Evolutionary conservation across 352 stramenopile genomes (phyloP), one percentile per base, ranked within the genome.

Genomic region (Pythium dissimile): DNA sequence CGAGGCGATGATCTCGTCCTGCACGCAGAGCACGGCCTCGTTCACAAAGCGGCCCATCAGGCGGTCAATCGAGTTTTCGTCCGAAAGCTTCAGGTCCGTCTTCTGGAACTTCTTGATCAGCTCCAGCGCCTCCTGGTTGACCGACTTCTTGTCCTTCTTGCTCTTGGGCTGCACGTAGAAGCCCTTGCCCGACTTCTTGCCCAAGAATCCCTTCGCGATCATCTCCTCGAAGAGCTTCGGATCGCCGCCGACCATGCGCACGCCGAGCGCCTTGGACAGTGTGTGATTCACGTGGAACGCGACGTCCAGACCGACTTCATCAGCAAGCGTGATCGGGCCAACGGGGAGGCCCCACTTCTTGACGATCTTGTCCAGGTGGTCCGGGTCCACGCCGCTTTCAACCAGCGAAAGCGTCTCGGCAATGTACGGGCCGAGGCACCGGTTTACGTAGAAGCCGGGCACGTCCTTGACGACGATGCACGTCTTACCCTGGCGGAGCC

Each of bases 361-460:
- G 60, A 98, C 88, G 28, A 97, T 72, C 66, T 96, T 97, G 70
- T 99, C 96, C 3, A 99, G 73, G 54, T 92, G 80, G 57, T 99
- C 93, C 6, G 97, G 82, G 15, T 84, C 72, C 23, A 98, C 95
- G 56, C 96, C 97, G 66, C 92, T 88, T 41, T 88, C 78, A 3
- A 98, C 76, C 9, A 98, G 68, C n/a, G 90, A 84, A n/a, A 95
- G 80, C 23, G 92, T 89, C 72, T 96, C 81, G 24, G 84, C 82
- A 51, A 96, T 89, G 69, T 98, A 98, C 18, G 97, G 97, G 23
- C 94, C 96, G 31, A 99, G 82, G 72, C 94, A 98, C 24, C 97
- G 86, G 80, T 99, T 99, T 28, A 99, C 97, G 68, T 99, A 99
- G 70, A 99, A 99, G 37, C 97, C 97, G n/a, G 97, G 96, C 1